Evolutionary conservation across 495 filamentous ascomycete species (phyloP).

Genomic region (Podospora appendiculata): DNA sequence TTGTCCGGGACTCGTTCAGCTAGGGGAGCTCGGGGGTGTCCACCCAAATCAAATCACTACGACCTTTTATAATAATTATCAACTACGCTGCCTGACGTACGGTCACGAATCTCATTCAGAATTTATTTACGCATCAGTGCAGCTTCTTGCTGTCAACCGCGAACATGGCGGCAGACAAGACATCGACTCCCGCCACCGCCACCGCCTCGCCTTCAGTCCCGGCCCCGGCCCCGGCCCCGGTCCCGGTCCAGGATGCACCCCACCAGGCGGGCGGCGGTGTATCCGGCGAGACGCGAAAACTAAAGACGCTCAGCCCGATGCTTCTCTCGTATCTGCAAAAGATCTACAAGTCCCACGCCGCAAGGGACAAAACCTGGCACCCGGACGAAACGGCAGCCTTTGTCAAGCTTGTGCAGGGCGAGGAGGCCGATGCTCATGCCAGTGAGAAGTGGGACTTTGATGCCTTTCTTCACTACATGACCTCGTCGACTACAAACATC

Average conservation of each 20-base stretch:
- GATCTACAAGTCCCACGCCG: conserved; percentile 29
- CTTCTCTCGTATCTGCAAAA: conserved; percentile 28
- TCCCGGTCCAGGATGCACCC: conserved; percentile 2
- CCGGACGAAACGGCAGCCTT: conserved; percentile 29
- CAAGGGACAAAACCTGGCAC: conserved; percentile 25
- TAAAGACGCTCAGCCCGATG: conserved; percentile 21
- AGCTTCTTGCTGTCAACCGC: no score
- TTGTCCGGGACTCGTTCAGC: no score
- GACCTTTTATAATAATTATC: no score
- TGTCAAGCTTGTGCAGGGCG: conserved; percentile 27
- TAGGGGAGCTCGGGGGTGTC: no score
- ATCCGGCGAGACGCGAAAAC: conserved; percentile 14
- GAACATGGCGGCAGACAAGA: no score
- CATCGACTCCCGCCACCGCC: no score
- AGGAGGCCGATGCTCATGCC: conserved; percentile 20
- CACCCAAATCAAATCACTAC: no score
- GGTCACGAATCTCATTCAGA: no score
- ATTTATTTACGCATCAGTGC: no score
- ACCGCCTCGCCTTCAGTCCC: no score
- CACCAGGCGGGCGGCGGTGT: conserved; percentile 32
- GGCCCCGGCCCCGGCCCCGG: no score
- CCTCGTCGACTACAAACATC: conserved; percentile 42
- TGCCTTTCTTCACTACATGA: conserved; percentile 54
- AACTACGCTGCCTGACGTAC: no score
- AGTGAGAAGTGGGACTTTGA: conserved; percentile 32